These are phyloP conservation scores for Macrolepiota albuminosa DNA, from an alignment of 768 basidiomycete genomes.

Conservation along the genomic window DNA sequence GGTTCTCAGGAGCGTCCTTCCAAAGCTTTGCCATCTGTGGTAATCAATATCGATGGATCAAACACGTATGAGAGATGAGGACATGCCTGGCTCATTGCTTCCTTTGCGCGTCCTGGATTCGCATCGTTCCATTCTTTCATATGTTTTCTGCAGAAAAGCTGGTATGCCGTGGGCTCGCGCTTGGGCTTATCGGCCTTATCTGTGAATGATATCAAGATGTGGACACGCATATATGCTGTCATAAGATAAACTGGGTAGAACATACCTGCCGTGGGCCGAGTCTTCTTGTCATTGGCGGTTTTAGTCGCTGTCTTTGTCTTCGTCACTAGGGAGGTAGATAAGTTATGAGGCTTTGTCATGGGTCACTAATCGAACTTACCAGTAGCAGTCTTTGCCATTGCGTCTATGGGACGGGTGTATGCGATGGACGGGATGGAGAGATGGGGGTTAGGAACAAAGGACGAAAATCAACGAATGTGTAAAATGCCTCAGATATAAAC, in stretches of 20 bases:
- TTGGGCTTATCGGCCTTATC: conserved; percentile 46
- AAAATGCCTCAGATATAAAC: conserved; percentile 16
- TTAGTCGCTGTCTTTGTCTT: conserved; percentile 56
- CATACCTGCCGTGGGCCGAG: conserved; percentile 28
- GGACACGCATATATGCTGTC: conserved; percentile 3
- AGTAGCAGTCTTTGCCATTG: conserved; percentile 50
- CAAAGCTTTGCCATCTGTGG: conserved; percentile 51
- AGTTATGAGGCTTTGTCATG: conserved; percentile 1
- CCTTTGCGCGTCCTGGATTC: conserved; percentile 46
- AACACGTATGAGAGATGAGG: neutral
- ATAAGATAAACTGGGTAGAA: conserved; percentile 1
- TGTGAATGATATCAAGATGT: neutral
- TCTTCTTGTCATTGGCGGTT: conserved; percentile 40
- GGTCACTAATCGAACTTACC: conserved; percentile 26
- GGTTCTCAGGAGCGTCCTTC: conserved; percentile 59
- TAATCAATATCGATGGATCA: neutral
- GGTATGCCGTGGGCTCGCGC: conserved; percentile 56
- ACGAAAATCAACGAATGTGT: conserved; percentile 3
- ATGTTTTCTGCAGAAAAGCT: conserved; percentile 49
- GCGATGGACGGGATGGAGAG: conserved; percentile 14
- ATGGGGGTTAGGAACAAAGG: conserved; percentile 8
- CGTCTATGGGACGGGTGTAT: conserved; percentile 5
- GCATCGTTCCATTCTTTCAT: conserved; percentile 56
- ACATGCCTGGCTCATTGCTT: conserved; percentile 46
- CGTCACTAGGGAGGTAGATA: conserved; percentile 30